Conservation (phyloP, 768 basidiomycete genomes). For the Leccinum pellstonianum region DNA sequence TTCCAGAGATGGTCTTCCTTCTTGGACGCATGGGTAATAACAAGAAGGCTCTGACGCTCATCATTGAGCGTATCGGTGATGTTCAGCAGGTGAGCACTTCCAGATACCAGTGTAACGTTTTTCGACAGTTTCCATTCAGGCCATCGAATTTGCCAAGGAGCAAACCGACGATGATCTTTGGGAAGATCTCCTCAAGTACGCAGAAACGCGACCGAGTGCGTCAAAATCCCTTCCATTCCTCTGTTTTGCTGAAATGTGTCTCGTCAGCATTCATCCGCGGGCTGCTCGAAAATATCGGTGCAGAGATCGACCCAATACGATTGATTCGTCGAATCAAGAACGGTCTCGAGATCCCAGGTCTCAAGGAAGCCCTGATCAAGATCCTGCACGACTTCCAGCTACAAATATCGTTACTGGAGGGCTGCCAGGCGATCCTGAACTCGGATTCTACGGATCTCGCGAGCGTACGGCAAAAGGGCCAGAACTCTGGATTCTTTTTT, state of each 20-base stretch:
- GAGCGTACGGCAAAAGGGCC: constrained; percentile 64
- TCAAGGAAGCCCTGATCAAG: constrained; percentile 94
- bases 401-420: constrained; percentile 89
- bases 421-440: constrained; percentile 83
- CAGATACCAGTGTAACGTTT: background rate
- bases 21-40: constrained; percentile 98
- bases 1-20: constrained; percentile 96
- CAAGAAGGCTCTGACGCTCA: constrained; percentile 88
- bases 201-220: constrained; percentile 87
- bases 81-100: constrained; percentile 68
- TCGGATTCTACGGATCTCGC: constrained; percentile 79
- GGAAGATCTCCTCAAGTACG: constrained; percentile 94
- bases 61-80: constrained; percentile 92
- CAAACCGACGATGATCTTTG: constrained; percentile 96
- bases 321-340: constrained; percentile 94
- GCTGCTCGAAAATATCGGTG: constrained; percentile 91
- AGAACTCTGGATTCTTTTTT: constrained; percentile 77
- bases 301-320: constrained; percentile 93
- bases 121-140: constrained; percentile 42
- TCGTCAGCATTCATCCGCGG: constrained; percentile 86
- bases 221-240: background rate
- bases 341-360: constrained; percentile 92
- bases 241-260: background rate
- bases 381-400: constrained; percentile 96
- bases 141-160: constrained; percentile 97